phyloP scores from a whole-genome alignment of 768 basidiomycete genomes.

The Agaricus sinodeliciosus region DNA sequence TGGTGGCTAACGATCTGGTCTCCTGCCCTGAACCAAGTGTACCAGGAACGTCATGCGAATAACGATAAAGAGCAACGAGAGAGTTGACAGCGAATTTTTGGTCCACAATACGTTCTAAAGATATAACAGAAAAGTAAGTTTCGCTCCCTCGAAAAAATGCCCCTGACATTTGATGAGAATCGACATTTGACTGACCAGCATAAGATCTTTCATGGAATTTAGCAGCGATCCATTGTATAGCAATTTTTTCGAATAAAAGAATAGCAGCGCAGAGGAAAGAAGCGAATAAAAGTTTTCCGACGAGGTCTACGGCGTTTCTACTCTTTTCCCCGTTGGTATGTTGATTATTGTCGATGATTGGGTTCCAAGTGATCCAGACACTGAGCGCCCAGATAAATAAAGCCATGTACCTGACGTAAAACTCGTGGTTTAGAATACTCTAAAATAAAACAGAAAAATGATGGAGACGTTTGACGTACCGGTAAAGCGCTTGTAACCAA shows the following conservation, averaged over 20 bases:
- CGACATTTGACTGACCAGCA: conserved; percentile 32
- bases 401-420: conserved; percentile 45
- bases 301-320: conserved; percentile 39
- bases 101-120: conserved; percentile 67
- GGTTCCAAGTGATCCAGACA: conserved; percentile 69
- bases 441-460: background rate
- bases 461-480: conserved; percentile 29
- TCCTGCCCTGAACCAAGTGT: conserved; percentile 37
- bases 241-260: conserved; percentile 75
- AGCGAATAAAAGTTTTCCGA: conserved; percentile 68
- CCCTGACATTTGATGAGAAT: background rate
- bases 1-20: conserved; percentile 32
- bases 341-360: conserved; percentile 49
- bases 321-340: conserved; percentile 23
- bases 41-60: conserved; percentile 70
- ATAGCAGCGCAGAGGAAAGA: conserved; percentile 62
- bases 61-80: conserved; percentile 69
- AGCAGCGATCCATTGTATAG: conserved; percentile 79
- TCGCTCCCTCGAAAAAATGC: conserved; percentile 6
- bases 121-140: background rate
- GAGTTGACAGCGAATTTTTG: conserved; percentile 74
- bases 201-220: conserved; percentile 81
- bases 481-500: conserved; percentile 61
- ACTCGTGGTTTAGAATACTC: too few species aligned
- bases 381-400: conserved; percentile 59